Percentiles rank a stretch among this genome's conserved stretches.
Evolutionary conservation across 306 rosid species (phyloP).

Genomic region (Spatholobus suberectus): DNA sequence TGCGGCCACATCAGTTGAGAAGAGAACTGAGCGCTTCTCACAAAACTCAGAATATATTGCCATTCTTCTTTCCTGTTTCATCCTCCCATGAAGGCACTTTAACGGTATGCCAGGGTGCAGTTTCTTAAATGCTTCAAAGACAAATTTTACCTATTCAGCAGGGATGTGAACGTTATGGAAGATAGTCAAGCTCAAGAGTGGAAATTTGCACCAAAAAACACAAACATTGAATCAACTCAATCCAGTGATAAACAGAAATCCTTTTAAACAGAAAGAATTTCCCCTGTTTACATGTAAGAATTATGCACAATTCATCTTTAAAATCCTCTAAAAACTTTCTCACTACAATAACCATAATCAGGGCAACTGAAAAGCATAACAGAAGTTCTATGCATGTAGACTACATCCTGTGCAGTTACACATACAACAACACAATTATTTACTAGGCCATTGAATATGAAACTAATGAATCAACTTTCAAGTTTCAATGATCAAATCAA

Average conservation of each 20-base stretch:
- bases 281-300: not conserved
- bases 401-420: not conserved
- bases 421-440: not conserved
- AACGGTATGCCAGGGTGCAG: constrained; percentile 90
- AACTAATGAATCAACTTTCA: not conserved
- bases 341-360: not conserved
- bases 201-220: constrained; percentile 12
- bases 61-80: constrained; percentile 86
- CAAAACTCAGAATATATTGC: constrained; percentile 76
- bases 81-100: constrained; percentile 91
- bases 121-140: constrained; percentile 87
- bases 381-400: constrained; percentile 5
- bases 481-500: constrained; percentile 17
- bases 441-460: not conserved
- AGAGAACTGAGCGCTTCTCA: constrained; percentile 81
- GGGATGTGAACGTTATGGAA: constrained; percentile 25
- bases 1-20: constrained; percentile 89
- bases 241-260: not conserved
- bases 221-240: not conserved
- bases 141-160: constrained; percentile 71
- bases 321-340: constrained; percentile 3
- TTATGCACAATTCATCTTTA: not conserved
- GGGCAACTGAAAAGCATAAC: constrained; percentile 13
- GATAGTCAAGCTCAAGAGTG: constrained; percentile 10
- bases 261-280: not conserved